Base-by-base conservation (phyloP, 2,329 filamentous ascomycete genomes). In the Venturia pyrina region DNA sequence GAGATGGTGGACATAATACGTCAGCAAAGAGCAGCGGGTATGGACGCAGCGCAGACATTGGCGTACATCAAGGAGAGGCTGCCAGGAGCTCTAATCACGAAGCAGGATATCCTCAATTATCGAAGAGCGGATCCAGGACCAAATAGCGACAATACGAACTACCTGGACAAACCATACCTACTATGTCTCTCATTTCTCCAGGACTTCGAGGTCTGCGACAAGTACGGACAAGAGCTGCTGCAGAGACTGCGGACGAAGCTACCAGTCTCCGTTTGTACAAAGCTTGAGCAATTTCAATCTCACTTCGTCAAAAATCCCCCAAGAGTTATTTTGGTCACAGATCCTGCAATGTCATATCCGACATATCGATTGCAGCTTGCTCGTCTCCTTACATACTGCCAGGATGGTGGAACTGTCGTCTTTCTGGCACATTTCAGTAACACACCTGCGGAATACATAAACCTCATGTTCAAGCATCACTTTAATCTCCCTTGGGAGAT, bases 21-120 rank as follows among this genome's bases (percentile, higher is more conserved):
- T 15, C 56, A 66, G 64, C 48, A 56, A 48, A 44, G 64, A 24
- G 56, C 53, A 19, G 64, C 64, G 41, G 64, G 64, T 13, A 66
- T 66, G 64, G 64, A 66, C 41, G 64, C 59, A 32, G 34, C 46
- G 11, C 64, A 66, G 46, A 59, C 64, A 8, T 56, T 66, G 43
- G 56, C 64, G 17, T 66, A 66, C 43, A 66, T 66, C 64, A 66
- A 66, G 44, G 57, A 66, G 64, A 66, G 53, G 57, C 10, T 66
- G 21, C 64, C 64, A 28, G 64, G 46, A 24, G 64, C 59, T 53
- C 64, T 66, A 24, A 53, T 66, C 21, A 66, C 64, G 43, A 44
- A 53, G 17, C 64, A 66, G 37, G 64, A 66, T n/a, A 59, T 66
- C 28, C 57, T 66, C 11, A 66, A 66, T 28, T 66, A 66, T 28